phyloP scores from a whole-genome alignment of 768 basidiomycete genomes.

The Mycena chlorophos region DNA sequence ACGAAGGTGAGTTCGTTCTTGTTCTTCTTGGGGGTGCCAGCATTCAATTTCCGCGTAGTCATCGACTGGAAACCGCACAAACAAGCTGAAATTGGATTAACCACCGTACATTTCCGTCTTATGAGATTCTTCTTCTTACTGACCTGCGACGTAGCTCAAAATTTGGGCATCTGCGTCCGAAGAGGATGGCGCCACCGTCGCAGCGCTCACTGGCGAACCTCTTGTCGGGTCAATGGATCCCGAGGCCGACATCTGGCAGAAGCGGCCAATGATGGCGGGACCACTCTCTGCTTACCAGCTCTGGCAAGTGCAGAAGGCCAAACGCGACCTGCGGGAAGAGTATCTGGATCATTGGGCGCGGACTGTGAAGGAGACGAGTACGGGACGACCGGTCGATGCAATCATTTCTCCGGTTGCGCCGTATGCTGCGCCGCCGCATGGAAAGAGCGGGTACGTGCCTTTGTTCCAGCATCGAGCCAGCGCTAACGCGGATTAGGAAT shows the following conservation, averaged over 20 bases:
- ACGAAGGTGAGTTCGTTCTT: slow-evolving; percentile 48
- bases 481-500: slow-evolving; percentile 4
- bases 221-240: slow-evolving; percentile 49
- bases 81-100: slow-evolving; percentile 46
- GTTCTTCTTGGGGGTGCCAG: too few species aligned
- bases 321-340: slow-evolving; percentile 49
- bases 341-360: slow-evolving; percentile 66
- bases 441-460: slow-evolving; percentile 47
- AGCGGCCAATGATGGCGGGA: slow-evolving; percentile 8
- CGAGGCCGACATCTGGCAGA: slow-evolving; percentile 19
- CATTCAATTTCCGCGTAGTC: slow-evolving; percentile 39
- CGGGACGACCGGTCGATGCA: slow-evolving; percentile 74
- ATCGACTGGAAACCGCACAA: slow-evolving; percentile 67
- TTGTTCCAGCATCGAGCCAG: not conserved
- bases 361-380: slow-evolving; percentile 53
- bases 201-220: slow-evolving; percentile 53
- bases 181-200: slow-evolving; percentile 45
- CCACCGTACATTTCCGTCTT: slow-evolving; percentile 37
- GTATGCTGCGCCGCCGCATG: slow-evolving; percentile 64
- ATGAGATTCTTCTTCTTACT: not conserved
- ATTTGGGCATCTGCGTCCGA: slow-evolving; percentile 50
- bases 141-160: slow-evolving; percentile 26
- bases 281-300: slow-evolving; percentile 54
- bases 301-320: slow-evolving; percentile 65
- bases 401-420: slow-evolving; percentile 67